phyloP scores from a whole-genome alignment of 1,284 basidiomycete species.

The Ustilago lituana region DNA sequence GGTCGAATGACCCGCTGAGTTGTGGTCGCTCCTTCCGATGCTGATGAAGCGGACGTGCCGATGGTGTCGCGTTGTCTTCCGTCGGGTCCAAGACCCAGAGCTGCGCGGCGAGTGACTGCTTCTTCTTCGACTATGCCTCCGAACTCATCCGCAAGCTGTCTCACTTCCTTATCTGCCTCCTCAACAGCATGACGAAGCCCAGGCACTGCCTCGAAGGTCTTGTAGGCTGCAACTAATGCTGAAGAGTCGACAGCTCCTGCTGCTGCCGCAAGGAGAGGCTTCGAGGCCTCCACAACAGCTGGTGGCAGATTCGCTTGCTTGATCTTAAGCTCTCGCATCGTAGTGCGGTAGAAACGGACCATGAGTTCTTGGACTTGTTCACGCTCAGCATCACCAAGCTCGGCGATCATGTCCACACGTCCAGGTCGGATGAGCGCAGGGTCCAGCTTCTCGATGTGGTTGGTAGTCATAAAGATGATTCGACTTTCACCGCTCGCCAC shows the following conservation, averaged over 20 bases:
- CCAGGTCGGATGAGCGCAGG: constrained; percentile 94
- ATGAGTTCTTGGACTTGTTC: constrained; percentile 83
- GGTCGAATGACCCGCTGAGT: constrained; percentile 21
- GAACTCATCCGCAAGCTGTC: constrained; percentile 32
- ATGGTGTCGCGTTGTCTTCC: constrained; percentile 12
- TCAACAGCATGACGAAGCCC: constrained; percentile 24
- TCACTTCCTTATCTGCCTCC: constrained; percentile 31
- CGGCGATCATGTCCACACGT: constrained; percentile 84
- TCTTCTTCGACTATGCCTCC: constrained; percentile 38
- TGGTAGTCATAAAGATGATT: constrained; percentile 99
- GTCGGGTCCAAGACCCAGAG: constrained; percentile 39
- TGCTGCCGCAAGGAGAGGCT: constrained; percentile 19
- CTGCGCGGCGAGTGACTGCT: constrained; percentile 24
- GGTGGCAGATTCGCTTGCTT: constrained; percentile 14
- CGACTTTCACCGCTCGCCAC: constrained; percentile 91
- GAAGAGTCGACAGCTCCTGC: constrained; percentile 5
- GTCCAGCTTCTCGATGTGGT: constrained; percentile 78
- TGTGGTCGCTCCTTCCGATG: background rate
- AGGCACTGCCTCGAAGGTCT: constrained; percentile 23
- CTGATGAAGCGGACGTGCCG: constrained; percentile 2
- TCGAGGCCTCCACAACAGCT: constrained; percentile 17
- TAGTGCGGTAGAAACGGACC: constrained; percentile 78
- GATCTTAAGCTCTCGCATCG: constrained; percentile 35
- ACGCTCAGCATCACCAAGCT: constrained; percentile 87
- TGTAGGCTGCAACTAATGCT: constrained; percentile 8